These are phyloP conservation scores for Talaromyces albobiverticillius DNA, from an alignment of 2,329 filamentous ascomycete species.

Conservation along the genomic window DNA sequence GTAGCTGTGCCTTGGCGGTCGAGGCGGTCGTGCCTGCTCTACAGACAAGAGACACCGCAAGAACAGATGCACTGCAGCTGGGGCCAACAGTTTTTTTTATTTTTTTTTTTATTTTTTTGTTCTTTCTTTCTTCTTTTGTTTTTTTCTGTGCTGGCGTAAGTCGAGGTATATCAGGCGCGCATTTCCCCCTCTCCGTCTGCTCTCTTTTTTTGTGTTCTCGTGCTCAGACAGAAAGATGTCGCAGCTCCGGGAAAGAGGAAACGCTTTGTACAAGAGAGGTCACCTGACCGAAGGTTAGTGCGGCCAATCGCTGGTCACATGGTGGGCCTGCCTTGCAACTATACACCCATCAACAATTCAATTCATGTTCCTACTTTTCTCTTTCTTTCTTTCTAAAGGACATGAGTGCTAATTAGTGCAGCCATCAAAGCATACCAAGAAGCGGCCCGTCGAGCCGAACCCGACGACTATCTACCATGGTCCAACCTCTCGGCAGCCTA, in stretches of 20 bases:
- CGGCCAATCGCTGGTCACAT: not conserved
- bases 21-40: not conserved
- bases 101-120: not conserved
- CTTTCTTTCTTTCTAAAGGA: not conserved
- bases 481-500: conserved; percentile 17
- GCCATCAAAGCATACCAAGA: conserved; percentile 16
- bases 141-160: not conserved
- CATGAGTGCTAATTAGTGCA: not conserved
- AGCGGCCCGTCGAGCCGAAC: conserved; percentile 8
- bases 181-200: not conserved
- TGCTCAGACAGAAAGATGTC: not conserved
- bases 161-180: not conserved
- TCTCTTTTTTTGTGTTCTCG: not conserved
- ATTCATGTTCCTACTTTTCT: not conserved
- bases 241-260: conserved; percentile 12
- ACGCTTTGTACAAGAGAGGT: conserved; percentile 14
- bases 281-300: conserved; percentile 15
- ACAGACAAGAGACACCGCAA: conserved; percentile 5
- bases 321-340: too few relatives aligned
- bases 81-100: not conserved
- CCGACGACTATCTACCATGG: conserved; percentile 15
- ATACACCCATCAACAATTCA: too few relatives aligned
- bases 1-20: conserved; percentile 3
- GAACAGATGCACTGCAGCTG: not conserved
- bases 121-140: not conserved